Evolutionary conservation across 768 basidiomycete species (phyloP), one percentile per base, ranked within the genome.

Genomic region (Auriscalpium vulgare): DNA sequence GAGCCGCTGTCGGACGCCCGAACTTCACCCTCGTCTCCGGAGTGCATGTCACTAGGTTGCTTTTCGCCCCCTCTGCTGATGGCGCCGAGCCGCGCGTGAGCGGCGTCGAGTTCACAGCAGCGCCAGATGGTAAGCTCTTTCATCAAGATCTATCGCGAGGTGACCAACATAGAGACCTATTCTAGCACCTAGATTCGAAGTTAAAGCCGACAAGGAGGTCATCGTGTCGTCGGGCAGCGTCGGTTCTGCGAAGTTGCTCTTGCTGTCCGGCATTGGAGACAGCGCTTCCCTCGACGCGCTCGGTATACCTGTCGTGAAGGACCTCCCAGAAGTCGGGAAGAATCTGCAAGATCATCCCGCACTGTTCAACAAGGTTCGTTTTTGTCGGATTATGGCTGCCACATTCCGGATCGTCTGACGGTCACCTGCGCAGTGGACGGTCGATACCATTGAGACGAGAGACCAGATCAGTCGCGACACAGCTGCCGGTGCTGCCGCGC

Each of bases 211-310:
- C 34, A 62, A 60, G 11, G 66, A 66, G 34, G 66, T 66, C 35
- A 62, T 66, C 34, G 21, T 66, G 43, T 37, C 53, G 13, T 63
- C 59, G 17, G 66, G 66, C n/a, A 19, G 57, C 16, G 35, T 65
- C 51, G 62, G 56, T n/a, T 62, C 72, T 1, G 68, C 76, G 35
- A 74, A 76, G 47, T 58, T 77, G 16, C 68, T 77, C 2, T 66
- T 75, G 50, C 63, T 76, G 13, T 73, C 72, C 16, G 76, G 76
- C 11, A 65, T 77, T 58, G 76, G 75, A 23, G 70, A 72, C 14
- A 63, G 65, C 23, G 63, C 56, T 3, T 63, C 69, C 10, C 58
- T 76, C 9, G 62, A 66, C 23, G 56, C 51, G 21, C 57, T 69
- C 47, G 65, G 64, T 13, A 71, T 78, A 35, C 47, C 51, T 17